Conservation (phyloP, 1,139 yeast species). For the Blastobotrys apis region DNA sequence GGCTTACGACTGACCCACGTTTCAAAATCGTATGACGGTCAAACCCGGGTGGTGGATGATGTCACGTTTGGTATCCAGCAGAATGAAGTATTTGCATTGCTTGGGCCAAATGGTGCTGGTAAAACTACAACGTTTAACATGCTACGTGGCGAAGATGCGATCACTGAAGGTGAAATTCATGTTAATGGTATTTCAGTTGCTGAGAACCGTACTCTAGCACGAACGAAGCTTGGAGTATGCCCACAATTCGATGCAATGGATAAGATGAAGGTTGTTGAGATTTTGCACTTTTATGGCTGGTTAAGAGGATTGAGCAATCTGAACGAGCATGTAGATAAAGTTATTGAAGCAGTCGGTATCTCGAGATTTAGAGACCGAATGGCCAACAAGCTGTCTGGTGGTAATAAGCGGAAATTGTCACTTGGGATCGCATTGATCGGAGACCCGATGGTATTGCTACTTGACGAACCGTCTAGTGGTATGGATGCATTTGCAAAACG, state of each 20-base stretch:
- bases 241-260: slow-evolving; percentile 42
- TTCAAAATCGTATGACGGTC: slow-evolving; percentile 28
- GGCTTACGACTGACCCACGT: slow-evolving; percentile 34
- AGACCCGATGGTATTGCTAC: slow-evolving; percentile 83
- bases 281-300: slow-evolving; percentile 33
- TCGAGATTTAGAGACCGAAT: slow-evolving; percentile 32
- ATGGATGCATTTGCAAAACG: slow-evolving; percentile 63
- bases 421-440: slow-evolving; percentile 94
- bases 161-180: slow-evolving; percentile 31
- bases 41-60: slow-evolving; percentile 32
- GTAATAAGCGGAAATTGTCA: slow-evolving; percentile 97
- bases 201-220: slow-evolving; percentile 30
- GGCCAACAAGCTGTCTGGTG: slow-evolving; percentile 68
- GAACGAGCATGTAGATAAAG: slow-evolving; percentile 80
- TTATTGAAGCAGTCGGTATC: slow-evolving; percentile 37
- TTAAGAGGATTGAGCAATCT: slow-evolving; percentile 56
- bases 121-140: slow-evolving; percentile 78
- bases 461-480: slow-evolving; percentile 95
- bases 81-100: slow-evolving; percentile 36
- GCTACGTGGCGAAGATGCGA: slow-evolving; percentile 50
- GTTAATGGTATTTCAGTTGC: slow-evolving; percentile 33
- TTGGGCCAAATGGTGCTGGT: slow-evolving; percentile 99
- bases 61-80: slow-evolving; percentile 35
- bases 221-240: slow-evolving; percentile 37
- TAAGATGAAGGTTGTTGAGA: slow-evolving; percentile 35